Base-by-base conservation (phyloP, 176 grass and related monocot genomes). In the Juncus inflexus region DNA sequence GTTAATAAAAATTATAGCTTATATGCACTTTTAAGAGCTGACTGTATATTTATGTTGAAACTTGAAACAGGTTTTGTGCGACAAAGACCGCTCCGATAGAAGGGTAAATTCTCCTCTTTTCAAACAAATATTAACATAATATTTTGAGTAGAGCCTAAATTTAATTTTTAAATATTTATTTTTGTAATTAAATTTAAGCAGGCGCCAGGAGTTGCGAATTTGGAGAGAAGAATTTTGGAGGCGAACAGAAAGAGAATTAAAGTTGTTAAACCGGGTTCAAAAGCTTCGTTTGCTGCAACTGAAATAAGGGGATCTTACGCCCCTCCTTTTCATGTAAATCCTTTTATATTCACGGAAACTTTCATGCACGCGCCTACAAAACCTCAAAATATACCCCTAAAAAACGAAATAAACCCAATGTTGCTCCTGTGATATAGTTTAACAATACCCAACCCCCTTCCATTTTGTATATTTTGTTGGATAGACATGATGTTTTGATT, bases 241-340 rank as follows among this genome's bases (percentile, higher is more conserved):
- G 74, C 89, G n/a, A 99, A 88, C 52, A 84, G 72, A 62, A 90
- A 92, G 69, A 86, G 88, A 64, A 78, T 92, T 10, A 99, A 99
- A 73, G 94, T 99, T 76, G 85, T 99, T 12, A 99, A 99, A 79
- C 94, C 88, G 65, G 88, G 94, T 67, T 92, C 94, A 9, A 99
- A 84, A 75, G 87, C 88, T 66, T 90, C 88, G n/a, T 99, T 99
- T 74, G 80, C 85, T 12, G 64, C 37, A 57, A 99, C 77, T 51
- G 85, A 92, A 86, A 57, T 83, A 5, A 82, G 83, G 75, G 94
- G 88, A 78, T 86, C 88, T 12, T 99, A 92, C 64, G 60, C 78
- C 40, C 88, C 88, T 52, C 88, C 94, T 40, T 99, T 99, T 72
- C 94, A 99, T 82, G 88, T 97, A 81, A 70, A 77, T 59, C 65